Percentiles rank a stretch among this genome's conserved stretches.
Conservation (phyloP, 805 yeast species). For the Hanseniaspora hatyaiensis region DNA sequence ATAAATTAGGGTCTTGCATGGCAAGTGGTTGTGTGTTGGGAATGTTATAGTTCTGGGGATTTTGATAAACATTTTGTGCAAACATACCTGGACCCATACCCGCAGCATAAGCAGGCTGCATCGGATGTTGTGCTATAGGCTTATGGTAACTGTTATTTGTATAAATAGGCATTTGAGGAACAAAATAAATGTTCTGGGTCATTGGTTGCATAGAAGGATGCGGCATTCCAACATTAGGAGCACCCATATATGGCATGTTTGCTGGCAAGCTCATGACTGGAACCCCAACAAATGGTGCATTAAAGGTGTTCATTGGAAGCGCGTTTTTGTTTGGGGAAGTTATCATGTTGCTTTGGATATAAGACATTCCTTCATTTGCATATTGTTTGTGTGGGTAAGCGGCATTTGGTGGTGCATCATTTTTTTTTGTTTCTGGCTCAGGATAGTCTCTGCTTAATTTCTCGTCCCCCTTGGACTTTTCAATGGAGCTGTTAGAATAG, state of each 20-base stretch:
- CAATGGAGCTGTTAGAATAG: neutral
- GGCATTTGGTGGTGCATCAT: neutral
- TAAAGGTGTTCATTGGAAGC: slow-evolving; percentile 15
- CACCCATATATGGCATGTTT: neutral
- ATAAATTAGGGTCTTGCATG: too few species aligned
- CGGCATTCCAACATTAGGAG: too few species aligned
- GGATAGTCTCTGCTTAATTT: neutral
- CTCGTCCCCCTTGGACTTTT: neutral
- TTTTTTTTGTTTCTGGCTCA: neutral
- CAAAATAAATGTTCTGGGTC: neutral
- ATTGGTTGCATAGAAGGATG: neutral
- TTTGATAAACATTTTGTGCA: neutral
- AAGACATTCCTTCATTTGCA: slow-evolving; percentile 16
- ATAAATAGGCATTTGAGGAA: slow-evolving; percentile 3
- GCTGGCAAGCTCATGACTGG: neutral
- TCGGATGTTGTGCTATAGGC: neutral
- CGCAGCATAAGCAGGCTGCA: slow-evolving; percentile 65
- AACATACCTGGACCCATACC: slow-evolving; percentile 54
- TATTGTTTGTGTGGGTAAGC: slow-evolving; percentile 12
- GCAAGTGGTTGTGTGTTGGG: too few species aligned
- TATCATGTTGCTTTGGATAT: slow-evolving; percentile 17
- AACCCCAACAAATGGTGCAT: neutral
- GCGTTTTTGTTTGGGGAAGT: slow-evolving; percentile 16
- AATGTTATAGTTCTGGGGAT: neutral
- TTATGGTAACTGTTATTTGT: neutral